Percentiles rank a stretch among this genome's conserved stretches.
These are phyloP conservation scores for Filobasidium floriforme DNA, from an alignment of 768 basidiomycete species.

Conservation along the genomic window DNA sequence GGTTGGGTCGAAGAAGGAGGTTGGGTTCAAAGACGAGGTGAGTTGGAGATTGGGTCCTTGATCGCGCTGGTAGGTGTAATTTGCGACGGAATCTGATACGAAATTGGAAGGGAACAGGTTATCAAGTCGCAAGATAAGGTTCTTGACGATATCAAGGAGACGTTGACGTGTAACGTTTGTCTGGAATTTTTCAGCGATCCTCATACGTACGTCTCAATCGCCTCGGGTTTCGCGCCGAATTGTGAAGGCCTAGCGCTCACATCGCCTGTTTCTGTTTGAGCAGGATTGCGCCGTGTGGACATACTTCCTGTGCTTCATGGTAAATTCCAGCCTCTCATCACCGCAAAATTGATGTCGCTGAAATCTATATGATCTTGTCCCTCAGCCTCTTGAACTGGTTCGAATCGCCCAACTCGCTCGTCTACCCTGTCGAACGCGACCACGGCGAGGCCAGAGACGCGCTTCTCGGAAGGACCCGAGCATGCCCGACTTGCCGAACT, in stretches of 20 bases:
- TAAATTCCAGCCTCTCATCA: neutral
- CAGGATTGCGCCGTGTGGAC: constrained; percentile 24
- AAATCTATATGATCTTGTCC: neutral
- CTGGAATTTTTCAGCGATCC: constrained; percentile 21
- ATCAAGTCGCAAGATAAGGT: constrained; percentile 10
- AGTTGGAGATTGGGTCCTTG: neutral
- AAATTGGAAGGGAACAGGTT: neutral
- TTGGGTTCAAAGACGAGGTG: constrained; percentile 17
- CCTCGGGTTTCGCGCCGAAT: no score
- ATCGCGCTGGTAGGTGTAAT: neutral
- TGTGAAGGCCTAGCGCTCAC: no score
- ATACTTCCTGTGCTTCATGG: constrained; percentile 22
- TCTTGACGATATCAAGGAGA: constrained; percentile 13
- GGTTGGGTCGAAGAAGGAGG: constrained; percentile 6
- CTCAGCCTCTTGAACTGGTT: constrained; percentile 21
- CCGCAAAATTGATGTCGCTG: neutral
- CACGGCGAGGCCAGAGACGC: no score
- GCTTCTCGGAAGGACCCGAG: constrained; percentile 4
- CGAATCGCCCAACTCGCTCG: constrained; percentile 17
- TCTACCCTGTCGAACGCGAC: neutral
- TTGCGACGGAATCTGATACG: neutral
- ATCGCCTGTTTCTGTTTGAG: neutral
- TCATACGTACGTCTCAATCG: constrained; percentile 10
- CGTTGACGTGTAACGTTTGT: constrained; percentile 22
- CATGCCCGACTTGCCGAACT: constrained; percentile 21